Evolutionary conservation across 306 rosid species (phyloP), one percentile per base, ranked within the genome.

Genomic region (Leucaena leucocephala): DNA sequence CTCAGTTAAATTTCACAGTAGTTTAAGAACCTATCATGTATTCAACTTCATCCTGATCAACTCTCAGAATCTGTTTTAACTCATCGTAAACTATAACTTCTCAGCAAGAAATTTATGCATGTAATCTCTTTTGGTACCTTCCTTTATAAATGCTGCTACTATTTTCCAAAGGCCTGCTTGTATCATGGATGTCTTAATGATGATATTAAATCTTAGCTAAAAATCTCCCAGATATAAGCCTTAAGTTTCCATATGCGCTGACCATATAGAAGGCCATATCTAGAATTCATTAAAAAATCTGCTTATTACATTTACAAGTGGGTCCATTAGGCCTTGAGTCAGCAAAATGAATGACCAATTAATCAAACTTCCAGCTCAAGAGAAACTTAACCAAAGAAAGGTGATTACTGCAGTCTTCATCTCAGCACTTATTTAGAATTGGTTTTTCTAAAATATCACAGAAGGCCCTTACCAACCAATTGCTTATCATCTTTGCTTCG

Each of bases 291-390:
- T 13, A 4, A 43, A 4, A 42, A 42, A 21, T 43, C 54, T 63
- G 36, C 68, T 43, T 43, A 2, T 63, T 63, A 16, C 44, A 14
- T 35, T 15, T 35, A 34, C 3, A 3, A 63, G 68, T 35, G 2
- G 12, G 21, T 14, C 68, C 36, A 36, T 63, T 14, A 63, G 44
- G 68, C 68, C 68, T 35, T 14, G 21, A 63, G 44, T 35, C 21
- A 13, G 45, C 33, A 68, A 38, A 68, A 43, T 11, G 34, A 4
- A 63, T 33, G 38, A 61, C 40, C 42, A 61, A 22, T 33, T 61
- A 61, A 61, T 61, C 67, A 61, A 61, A 61, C 67, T 27, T 27
- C 67, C n/a, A 61, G 12, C 67, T 34, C 67, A 27, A 22, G 67
- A 34, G 40, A 61, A 61, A 12, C 67, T 13, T 35, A 63, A 14